Evolutionary conservation across 202 grass and related monocot species (phyloP), one percentile per base, ranked within the genome.

Genomic region (Sporobolus alterniflorus): DNA sequence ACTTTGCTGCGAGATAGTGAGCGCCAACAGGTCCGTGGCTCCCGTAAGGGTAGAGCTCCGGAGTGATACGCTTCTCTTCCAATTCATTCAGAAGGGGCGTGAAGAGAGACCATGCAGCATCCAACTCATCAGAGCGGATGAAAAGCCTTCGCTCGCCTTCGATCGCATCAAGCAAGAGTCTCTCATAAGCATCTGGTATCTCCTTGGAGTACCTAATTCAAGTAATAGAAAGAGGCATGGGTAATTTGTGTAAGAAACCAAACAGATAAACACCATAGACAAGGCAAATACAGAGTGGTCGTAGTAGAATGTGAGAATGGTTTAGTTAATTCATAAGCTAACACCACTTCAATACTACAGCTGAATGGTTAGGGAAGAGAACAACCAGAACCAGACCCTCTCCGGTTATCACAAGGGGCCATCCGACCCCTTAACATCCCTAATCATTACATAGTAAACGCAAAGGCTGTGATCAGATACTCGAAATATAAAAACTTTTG

Each of bases 181-280:
- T 91, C 91, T 98, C 96, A 1, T 98, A 98, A 31, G 96, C 96
- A 95, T 96, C 93, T 0, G 93, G 93, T 77, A 98, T 98, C 87
- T 98, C 93, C 64, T 98, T 98, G 0, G 96, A 88, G 76, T 98
- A 98, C 67, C 96, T 98, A 26, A 9, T 22, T 9, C 18, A 88
- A 75, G 69, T 67, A 29, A 33, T 40, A 62, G 16, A 77, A 75
- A 4, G 48, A 1, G 48, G 14, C 64, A 79, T 28, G 69, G 9
- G 29, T 61, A 70, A 67, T 36, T 26, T 41, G 25, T 36, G 70
- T 32, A 25, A 67, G 13, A 42, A 41, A 28, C 25, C 8, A 8
- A 8, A 39, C 8, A 39, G 8, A 8, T 39, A 39, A 39, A 39
- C 8, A 39, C 36, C 36, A 6, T 8, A 39, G 3, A 39, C 6